Conservation (phyloP, 345 rosid genomes). For the Populus simonii region DNA sequence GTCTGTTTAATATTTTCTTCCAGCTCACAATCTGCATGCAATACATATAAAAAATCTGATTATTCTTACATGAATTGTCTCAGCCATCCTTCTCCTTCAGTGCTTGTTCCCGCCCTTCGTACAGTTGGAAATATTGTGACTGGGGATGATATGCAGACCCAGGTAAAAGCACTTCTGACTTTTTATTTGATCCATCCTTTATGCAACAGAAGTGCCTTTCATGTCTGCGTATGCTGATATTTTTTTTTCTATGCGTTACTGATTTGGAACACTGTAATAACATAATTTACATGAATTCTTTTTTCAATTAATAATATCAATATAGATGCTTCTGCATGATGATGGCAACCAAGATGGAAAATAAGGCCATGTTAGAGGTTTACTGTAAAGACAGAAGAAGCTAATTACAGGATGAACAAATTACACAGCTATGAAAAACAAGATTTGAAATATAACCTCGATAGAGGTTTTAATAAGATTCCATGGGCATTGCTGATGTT, state of each 20-base stretch:
- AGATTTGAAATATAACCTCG: neutral
- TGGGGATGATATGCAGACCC: slow-evolving; percentile 29
- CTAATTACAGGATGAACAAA: neutral
- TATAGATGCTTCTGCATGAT: neutral
- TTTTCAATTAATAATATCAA: neutral
- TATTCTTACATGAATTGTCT: neutral
- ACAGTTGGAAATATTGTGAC: slow-evolving; percentile 30
- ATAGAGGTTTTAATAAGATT: neutral
- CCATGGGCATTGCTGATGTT: too few relatives aligned
- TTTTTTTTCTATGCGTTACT: neutral
- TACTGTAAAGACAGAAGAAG: neutral
- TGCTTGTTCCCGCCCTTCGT: slow-evolving; percentile 33
- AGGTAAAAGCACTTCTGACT: slow-evolving; percentile 14
- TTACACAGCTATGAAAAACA: neutral
- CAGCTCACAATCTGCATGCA: neutral
- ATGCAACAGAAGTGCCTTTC: neutral
- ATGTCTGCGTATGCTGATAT: neutral
- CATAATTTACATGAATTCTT: neutral
- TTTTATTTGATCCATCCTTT: neutral
- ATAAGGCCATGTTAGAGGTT: neutral
- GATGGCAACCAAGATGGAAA: neutral
- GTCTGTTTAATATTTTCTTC: neutral
- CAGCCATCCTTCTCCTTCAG: slow-evolving; percentile 30
- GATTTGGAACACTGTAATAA: neutral
- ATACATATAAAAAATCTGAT: neutral